Base-by-base conservation (phyloP, 345 rosid genomes). In the Aquilaria yunnanensis region DNA sequence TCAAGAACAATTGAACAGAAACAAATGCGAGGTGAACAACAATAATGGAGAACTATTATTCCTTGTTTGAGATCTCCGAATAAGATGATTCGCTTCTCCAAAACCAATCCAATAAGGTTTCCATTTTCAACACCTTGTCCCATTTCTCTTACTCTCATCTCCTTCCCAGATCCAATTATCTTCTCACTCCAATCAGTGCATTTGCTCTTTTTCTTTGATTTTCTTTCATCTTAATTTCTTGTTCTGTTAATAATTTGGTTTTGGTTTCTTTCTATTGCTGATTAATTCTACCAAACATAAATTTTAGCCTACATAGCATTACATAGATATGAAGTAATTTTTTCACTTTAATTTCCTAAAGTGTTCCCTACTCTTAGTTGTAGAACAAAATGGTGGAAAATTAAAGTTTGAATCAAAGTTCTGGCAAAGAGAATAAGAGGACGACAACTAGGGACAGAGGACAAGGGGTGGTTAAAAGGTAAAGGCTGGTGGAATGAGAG, bases 81-180 rank as follows among this genome's bases (percentile, higher is more conserved):
- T 88, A 72, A 70, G 97, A 91, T 62, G 88, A 56, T 13, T 82
- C 84, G 60, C 72, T 86, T 49, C 84, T 81, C 9, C 84, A 66
- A 51, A 66, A 68, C 57, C 75, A 74, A 30, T 55, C 37, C 53
- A 81, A 61, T 31, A 67, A 30, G 45, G 73, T 67, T 62, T 52
- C 72, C 31, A 60, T 51, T 54, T 66, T 56, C 59, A 37, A 51
- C 59, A 0, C 65, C 12, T 64, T 23, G 23, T 23, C 79, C 63
- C 67, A 31, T 64, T 79, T 89, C 69, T 65, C 89, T 46, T 79
- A 83, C 73, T 92, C 92, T 4, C 96, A 94, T 56, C 81, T 92
- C 47, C 86, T 75, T 66, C 83, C 76, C 59, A 75, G 66, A 72
- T 79, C 91, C 9, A 78, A 12, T 60, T 78, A 70, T 68, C 71